These are phyloP conservation scores for Nitzschia putrida DNA, from an alignment of 108 stramenopile species.

Conservation along the genomic window DNA sequence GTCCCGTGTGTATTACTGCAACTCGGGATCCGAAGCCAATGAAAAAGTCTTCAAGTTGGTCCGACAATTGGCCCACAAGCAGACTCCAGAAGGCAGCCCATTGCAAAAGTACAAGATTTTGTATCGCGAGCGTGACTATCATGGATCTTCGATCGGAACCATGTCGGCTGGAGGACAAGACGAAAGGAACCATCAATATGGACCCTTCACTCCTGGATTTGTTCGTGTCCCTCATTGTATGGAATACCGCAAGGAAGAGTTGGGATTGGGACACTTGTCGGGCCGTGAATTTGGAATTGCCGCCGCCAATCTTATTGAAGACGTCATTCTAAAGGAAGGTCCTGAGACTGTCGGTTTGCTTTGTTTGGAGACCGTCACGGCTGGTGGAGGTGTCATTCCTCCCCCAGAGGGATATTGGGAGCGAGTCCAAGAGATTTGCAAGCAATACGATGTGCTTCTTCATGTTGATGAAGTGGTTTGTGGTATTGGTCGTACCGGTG, in stretches of 20 bases:
- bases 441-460: constrained; percentile 77
- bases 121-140: constrained; percentile 6
- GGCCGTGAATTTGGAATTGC: constrained; percentile 9
- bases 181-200: constrained; percentile 7
- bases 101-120: constrained; percentile 11
- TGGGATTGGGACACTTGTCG: constrained; percentile 6
- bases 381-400: constrained; percentile 70
- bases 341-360: constrained; percentile 1
- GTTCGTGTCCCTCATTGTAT: constrained; percentile 11
- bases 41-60: constrained; percentile 14
- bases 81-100: not conserved
- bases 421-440: constrained; percentile 67
- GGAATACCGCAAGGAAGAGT: constrained; percentile 12
- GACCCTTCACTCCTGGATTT: constrained; percentile 5
- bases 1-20: not conserved
- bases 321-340: constrained; percentile 7
- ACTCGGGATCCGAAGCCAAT: constrained; percentile 7
- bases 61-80: constrained; percentile 5
- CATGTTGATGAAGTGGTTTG: constrained; percentile 97
- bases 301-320: constrained; percentile 10
- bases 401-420: constrained; percentile 79
- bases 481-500: constrained; percentile 89
- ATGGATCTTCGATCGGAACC: constrained; percentile 11
- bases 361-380: not conserved
- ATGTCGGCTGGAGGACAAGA: constrained; percentile 16